Evolutionary conservation across 2,329 filamentous ascomycete species (phyloP).

Genomic region (Scytalidium sp.): DNA sequence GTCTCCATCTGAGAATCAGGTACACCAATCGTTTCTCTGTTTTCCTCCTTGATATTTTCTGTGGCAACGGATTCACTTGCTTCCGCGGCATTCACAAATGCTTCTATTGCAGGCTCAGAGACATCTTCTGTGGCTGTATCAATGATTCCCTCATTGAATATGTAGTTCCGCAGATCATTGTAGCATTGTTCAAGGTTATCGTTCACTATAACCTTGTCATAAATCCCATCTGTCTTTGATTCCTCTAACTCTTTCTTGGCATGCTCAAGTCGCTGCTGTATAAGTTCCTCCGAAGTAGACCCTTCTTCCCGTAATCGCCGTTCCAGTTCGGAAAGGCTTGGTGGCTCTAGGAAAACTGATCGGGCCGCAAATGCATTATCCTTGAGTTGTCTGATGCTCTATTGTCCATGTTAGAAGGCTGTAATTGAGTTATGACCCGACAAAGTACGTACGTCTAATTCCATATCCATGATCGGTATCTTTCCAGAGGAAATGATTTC

Average conservation of each 20-base stretch:
- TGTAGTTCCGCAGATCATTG: slow-evolving; percentile 45
- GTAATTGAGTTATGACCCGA: not conserved
- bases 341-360: slow-evolving; percentile 49
- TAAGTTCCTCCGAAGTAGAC: slow-evolving; percentile 42
- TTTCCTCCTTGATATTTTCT: not conserved
- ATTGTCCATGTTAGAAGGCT: slow-evolving; percentile 1
- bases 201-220: slow-evolving; percentile 50
- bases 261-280: slow-evolving; percentile 40
- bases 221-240: slow-evolving; percentile 41
- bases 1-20: not conserved
- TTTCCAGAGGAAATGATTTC: slow-evolving; percentile 51
- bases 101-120: not conserved
- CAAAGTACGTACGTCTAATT: slow-evolving; percentile 43
- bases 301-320: slow-evolving; percentile 36
- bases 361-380: slow-evolving; percentile 55
- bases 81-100: not conserved
- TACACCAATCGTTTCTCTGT: not conserved
- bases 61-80: not conserved
- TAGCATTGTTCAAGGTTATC: slow-evolving; percentile 48
- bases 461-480: slow-evolving; percentile 56
- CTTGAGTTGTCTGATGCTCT: slow-evolving; percentile 56
- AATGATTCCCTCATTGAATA: slow-evolving; percentile 31
- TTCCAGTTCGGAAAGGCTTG: slow-evolving; percentile 35
- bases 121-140: slow-evolving; percentile 7
- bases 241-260: slow-evolving; percentile 40